Base-by-base conservation (phyloP, 139 green algal genomes). In the Penium margaritaceum region DNA sequence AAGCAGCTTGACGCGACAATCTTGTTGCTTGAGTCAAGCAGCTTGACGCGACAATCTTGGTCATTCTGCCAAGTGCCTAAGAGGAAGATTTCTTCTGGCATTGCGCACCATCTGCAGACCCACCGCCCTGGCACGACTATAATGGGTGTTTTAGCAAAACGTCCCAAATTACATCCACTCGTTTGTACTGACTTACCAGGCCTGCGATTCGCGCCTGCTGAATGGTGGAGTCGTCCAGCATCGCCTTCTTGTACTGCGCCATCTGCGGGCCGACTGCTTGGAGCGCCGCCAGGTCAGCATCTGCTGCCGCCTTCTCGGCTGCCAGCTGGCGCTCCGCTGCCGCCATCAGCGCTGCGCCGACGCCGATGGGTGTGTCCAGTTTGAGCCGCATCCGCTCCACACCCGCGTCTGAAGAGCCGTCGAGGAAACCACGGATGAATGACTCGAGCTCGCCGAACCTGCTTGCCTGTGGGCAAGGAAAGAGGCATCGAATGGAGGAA, bases 301-400 rank as follows among this genome's bases (percentile, higher is more conserved):
- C 64, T 1, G 84, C 78, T 1, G 67, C 66, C 27, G 77, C 62
- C 37, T 76, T 63, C 63, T 89, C 77, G 9, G 47, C 67, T 1
- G 70, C 53, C 35, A 97, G 72, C 75, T 88, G 78, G 39, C 75
- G 53, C 37, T 78, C 60, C 1, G 86, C 84, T 0, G 88, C 90
- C 15, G 35, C 84, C 46, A 96, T 51, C 46, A 97, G 79, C 2
- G 92, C 92, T 35, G 91, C 85, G 0, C 87, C 85, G 21, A 97
- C 87, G 63, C 81, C 90, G 66, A 97, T 79, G 24, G 92, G 92
- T 34, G 92, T 97, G 68, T 95, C 84, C 75, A 97, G 84, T 85
- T 97, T 97, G 9, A 97, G 76, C 3, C 92, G 86, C 43, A 95
- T 77, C n/a, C 87, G 83, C 83, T 97, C 92, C 27, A 84, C 85